These are phyloP conservation scores for Chaetomium cochliodes DNA, from an alignment of 495 filamentous ascomycete genomes.

Conservation along the genomic window DNA sequence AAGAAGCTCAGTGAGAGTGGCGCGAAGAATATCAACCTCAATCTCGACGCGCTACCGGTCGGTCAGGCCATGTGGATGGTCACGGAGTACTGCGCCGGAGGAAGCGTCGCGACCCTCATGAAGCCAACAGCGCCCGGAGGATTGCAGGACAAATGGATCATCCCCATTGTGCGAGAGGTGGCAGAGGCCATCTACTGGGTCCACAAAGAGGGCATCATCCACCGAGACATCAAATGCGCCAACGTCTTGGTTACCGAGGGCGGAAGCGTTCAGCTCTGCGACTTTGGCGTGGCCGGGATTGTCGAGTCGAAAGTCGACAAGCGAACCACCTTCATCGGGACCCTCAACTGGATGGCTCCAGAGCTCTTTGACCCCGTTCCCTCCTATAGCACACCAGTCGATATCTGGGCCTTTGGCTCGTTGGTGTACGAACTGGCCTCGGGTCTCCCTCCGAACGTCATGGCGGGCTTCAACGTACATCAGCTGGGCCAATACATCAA, in stretches of 20 bases:
- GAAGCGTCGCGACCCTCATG: slow-evolving; percentile 86
- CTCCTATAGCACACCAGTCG: slow-evolving; percentile 68
- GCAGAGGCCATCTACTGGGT: slow-evolving; percentile 81
- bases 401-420: slow-evolving; percentile 94
- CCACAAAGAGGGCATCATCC: slow-evolving; percentile 89
- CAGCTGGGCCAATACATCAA: slow-evolving; percentile 62
- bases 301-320: slow-evolving; percentile 82
- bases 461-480: slow-evolving; percentile 48
- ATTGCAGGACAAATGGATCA: slow-evolving; percentile 86
- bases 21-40: slow-evolving; percentile 86
- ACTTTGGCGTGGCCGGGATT: slow-evolving; percentile 91
- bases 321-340: slow-evolving; percentile 88
- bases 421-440: slow-evolving; percentile 90
- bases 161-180: slow-evolving; percentile 83
- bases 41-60: slow-evolving; percentile 82
- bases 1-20: slow-evolving; percentile 78
- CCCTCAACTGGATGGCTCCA: slow-evolving; percentile 95
- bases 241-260: slow-evolving; percentile 90
- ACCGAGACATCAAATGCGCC: slow-evolving; percentile 93
- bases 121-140: slow-evolving; percentile 64
- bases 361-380: slow-evolving; percentile 66
- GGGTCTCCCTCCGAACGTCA: slow-evolving; percentile 71
- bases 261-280: slow-evolving; percentile 84
- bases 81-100: slow-evolving; percentile 92
- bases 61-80: slow-evolving; percentile 92